Evolutionary conservation across 176 grass and related monocot genomes (phyloP).

Genomic region (Olyra latifolia): DNA sequence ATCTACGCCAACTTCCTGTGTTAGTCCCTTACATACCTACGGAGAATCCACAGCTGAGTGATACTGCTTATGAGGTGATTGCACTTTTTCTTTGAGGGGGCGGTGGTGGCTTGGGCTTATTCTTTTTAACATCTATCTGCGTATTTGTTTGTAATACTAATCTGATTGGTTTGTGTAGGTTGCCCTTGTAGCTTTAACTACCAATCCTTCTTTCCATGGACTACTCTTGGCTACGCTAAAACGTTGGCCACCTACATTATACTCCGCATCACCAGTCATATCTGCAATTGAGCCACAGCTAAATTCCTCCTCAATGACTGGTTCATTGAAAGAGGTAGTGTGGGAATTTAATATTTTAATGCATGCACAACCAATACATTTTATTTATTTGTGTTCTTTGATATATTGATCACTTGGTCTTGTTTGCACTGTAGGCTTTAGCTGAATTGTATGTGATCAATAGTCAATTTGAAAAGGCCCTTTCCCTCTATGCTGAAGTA

Average conservation of each 20-base stretch:
- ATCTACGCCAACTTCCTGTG: conserved; percentile 92
- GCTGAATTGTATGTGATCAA: conserved; percentile 84
- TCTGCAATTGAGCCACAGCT: conserved; percentile 93
- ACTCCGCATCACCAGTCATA: conserved; percentile 76
- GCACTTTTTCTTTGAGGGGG: background rate
- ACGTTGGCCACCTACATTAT: conserved; percentile 77
- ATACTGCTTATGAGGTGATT: conserved; percentile 93
- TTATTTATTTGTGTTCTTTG: conserved; percentile 30
- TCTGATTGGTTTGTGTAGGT: conserved; percentile 65
- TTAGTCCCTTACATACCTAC: conserved; percentile 96
- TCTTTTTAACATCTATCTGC: conserved; percentile 19
- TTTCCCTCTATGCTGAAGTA: conserved; percentile 93
- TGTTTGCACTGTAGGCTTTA: conserved; percentile 67
- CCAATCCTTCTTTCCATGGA: conserved; percentile 76
- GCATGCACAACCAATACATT: background rate
- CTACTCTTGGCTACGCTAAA: conserved; percentile 86
- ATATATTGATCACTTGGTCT: conserved; percentile 22
- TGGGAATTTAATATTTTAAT: conserved; percentile 28
- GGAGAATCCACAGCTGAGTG: conserved; percentile 87
- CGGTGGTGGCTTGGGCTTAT: background rate
- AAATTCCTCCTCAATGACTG: conserved; percentile 75
- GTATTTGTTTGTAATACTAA: conserved; percentile 36
- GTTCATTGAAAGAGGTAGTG: conserved; percentile 73
- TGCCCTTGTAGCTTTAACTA: conserved; percentile 89
- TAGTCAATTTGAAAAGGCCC: conserved; percentile 74